These are phyloP conservation scores for Cylindrotheca closterium DNA, from an alignment of 108 stramenopile genomes.

Conservation along the genomic window DNA sequence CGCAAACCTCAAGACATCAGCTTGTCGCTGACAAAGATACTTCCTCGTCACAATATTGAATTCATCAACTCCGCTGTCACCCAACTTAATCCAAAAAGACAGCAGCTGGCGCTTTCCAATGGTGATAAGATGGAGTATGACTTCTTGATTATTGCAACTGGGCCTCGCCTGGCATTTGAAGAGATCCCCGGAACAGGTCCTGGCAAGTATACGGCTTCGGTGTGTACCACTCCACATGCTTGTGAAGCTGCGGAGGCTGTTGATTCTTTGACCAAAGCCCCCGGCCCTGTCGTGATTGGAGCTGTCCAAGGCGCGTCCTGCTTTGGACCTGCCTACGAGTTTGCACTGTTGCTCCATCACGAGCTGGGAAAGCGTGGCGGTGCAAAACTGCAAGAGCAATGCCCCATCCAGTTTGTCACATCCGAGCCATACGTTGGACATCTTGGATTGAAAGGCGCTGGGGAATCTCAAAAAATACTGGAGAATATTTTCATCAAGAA, in stretches of 20 bases:
- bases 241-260: no score
- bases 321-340: slow-evolving; percentile 30
- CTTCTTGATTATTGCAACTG: slow-evolving; percentile 19
- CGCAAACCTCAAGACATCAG: slow-evolving; percentile 16
- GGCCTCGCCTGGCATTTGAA: slow-evolving; percentile 18
- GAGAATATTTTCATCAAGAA: slow-evolving; percentile 2
- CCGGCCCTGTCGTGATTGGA: slow-evolving; percentile 24
- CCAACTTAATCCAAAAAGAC: slow-evolving; percentile 1
- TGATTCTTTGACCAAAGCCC: slow-evolving; percentile 5
- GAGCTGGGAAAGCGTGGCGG: slow-evolving; percentile 16
- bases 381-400: neutral
- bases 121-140: slow-evolving; percentile 14
- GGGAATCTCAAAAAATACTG: slow-evolving; percentile 20
- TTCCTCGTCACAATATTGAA: slow-evolving; percentile 12
- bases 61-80: slow-evolving; percentile 5
- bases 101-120: slow-evolving; percentile 3
- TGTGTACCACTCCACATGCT: no score
- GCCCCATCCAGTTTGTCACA: slow-evolving; percentile 21
- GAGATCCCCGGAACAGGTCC: slow-evolving; percentile 20
- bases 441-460: slow-evolving; percentile 18
- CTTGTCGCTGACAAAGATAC: slow-evolving; percentile 3
- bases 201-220: slow-evolving; percentile 6
- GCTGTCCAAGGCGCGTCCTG: slow-evolving; percentile 23
- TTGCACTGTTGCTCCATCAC: slow-evolving; percentile 12
- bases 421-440: slow-evolving; percentile 37